Percentiles rank a stretch among this genome's conserved stretches.
phyloP scores from a whole-genome alignment of 805 yeast species.

The Candida oleophila region DNA sequence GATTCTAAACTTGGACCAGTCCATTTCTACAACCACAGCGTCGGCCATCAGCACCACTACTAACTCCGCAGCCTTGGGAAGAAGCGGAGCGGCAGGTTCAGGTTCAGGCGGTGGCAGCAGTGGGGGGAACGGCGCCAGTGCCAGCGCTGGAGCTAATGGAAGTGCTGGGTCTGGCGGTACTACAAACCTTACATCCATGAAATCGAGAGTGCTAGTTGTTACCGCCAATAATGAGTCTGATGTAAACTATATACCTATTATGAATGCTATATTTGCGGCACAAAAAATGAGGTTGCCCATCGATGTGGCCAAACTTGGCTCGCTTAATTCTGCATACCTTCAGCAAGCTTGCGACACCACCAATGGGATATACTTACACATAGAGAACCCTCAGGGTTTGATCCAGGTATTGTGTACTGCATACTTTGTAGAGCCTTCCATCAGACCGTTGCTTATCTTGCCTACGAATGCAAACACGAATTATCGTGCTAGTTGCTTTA shows the following conservation, averaged over 20 bases:
- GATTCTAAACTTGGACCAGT: conserved; percentile 48
- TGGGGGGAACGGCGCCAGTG: conserved; percentile 7
- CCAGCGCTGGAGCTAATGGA: conserved; percentile 5
- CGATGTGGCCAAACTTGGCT: conserved; percentile 82
- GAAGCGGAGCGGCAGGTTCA: conserved; percentile 8
- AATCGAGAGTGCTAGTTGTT: conserved; percentile 47
- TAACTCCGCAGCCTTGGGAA: conserved; percentile 15
- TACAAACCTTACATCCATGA: conserved; percentile 26
- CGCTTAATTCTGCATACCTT: conserved; percentile 66
- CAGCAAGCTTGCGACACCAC: conserved; percentile 98
- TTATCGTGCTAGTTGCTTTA: conserved; percentile 90
- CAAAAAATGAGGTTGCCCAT: conserved; percentile 88
- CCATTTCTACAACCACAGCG: conserved; percentile 44
- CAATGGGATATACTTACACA: conserved; percentile 76
- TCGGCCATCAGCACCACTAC: conserved; percentile 43
- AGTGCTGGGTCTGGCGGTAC: conserved; percentile 12
- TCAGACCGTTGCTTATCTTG: conserved; percentile 70
- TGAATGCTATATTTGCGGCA: conserved; percentile 95
- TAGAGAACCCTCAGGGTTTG: conserved; percentile 70
- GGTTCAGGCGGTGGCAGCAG: conserved; percentile 7
- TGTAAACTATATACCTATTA: conserved; percentile 83
- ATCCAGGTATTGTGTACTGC: conserved; percentile 82
- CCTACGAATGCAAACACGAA: conserved; percentile 87
- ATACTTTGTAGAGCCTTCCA: conserved; percentile 79
- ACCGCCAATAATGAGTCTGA: conserved; percentile 76